These are phyloP conservation scores for Dalechampia spathulata DNA, from an alignment of 441 rosid species.

Conservation along the genomic window DNA sequence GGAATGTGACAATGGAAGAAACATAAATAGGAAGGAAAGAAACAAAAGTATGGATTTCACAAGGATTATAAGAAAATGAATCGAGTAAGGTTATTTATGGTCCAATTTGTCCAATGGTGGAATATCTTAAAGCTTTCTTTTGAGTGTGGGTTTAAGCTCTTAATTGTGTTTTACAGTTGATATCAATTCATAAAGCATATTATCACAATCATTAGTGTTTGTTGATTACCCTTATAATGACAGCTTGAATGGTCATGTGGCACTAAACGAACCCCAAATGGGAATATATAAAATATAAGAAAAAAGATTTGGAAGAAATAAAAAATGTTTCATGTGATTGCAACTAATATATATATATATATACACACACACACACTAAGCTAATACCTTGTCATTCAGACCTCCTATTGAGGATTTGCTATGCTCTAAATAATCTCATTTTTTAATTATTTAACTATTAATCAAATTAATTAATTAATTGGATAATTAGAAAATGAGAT, in stretches of 20 bases:
- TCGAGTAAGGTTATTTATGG: neutral
- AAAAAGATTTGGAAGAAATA: neutral
- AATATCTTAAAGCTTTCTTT: slow-evolving; percentile 4
- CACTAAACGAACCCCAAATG: neutral
- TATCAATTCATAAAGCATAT: slow-evolving; percentile 8
- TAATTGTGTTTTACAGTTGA: slow-evolving; percentile 12
- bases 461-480: too few species aligned
- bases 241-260: neutral
- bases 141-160: neutral
- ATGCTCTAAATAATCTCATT: too few species aligned
- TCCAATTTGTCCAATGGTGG: neutral
- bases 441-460: too few species aligned
- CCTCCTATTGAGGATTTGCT: too few species aligned
- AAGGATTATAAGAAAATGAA: neutral
- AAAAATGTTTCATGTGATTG: neutral
- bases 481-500: too few species aligned
- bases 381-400: too few species aligned
- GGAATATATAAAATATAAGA: neutral
- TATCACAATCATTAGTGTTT: slow-evolving; percentile 4
- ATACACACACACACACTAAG: too few species aligned
- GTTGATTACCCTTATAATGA: slow-evolving; percentile 6
- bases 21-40: neutral
- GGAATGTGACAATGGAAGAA: neutral
- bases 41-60: slow-evolving; percentile 1
- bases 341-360: too few species aligned